Evolutionary conservation across 345 rosid species (phyloP), one percentile per base, ranked within the genome.

Genomic region (Orychophragmus violaceus): DNA sequence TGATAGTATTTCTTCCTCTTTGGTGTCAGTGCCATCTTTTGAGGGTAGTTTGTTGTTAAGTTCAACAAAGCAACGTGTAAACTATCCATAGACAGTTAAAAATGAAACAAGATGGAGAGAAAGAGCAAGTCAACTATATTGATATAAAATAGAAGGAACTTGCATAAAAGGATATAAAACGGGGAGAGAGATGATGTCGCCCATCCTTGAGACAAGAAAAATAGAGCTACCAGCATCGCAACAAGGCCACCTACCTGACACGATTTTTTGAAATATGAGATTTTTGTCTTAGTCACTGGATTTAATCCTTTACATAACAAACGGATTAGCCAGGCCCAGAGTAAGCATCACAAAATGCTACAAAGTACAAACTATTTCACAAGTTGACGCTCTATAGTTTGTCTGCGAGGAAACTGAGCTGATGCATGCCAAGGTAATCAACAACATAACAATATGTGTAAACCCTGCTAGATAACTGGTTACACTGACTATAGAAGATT

Each of bases 121-220:
- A 35, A 54, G 49, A 42, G 25, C 8, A 6, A 35, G 37, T 41
- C 33, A 54, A 41, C 60, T 11, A 19, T 41, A 7, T 62, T 32
- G 37, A 56, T 30, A 11, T 16, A 60, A 54, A 29, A 59, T 19
- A 56, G 66, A 62, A 19, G 19, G 27, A 23, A 24, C n/a, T 21
- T 39, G 27, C 4, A 5, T 21, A 53, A 68, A 51, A 87, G 97
- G 99, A 94, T 94, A 94, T 90, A 80, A 62, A 94, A 76, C 17
- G 99, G 99, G 73, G 91, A 94, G 71, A 82, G 76, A 44, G 87
- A 81, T 42, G 85, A 85, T 77, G 83, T 82, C 10, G 97, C 95
- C 97, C 97, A 94, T 78, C 99, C 99, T 81, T 88, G 87, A 56
- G 99, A 90, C 78, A 94, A 81, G 74, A 88, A 79, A 80, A 88